Conservation (phyloP, 306 rosid genomes). For the Trifolium dubium region DNA sequence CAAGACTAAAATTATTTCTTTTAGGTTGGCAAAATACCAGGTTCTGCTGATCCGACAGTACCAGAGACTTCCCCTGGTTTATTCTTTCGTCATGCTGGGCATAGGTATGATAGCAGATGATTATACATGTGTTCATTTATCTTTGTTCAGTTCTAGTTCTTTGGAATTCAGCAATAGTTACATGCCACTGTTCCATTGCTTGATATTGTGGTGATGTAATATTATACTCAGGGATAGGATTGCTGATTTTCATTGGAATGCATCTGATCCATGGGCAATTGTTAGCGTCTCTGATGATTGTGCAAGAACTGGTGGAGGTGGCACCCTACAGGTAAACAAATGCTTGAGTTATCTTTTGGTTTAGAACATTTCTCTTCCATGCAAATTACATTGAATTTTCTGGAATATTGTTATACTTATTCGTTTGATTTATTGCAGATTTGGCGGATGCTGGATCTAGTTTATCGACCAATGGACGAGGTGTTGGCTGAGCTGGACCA, state of each 20-base stretch:
- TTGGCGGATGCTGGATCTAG: conserved; percentile 76
- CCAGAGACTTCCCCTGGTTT: conserved; percentile 48
- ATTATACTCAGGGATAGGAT: conserved; percentile 72
- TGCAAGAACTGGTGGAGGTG: conserved; percentile 84
- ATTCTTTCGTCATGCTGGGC: conserved; percentile 64
- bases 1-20: conserved; percentile 13
- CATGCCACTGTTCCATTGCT: not conserved
- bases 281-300: conserved; percentile 98
- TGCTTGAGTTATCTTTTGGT: conserved; percentile 10
- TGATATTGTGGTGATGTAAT: too few species aligned
- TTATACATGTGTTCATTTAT: not conserved
- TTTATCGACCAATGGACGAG: conserved; percentile 65
- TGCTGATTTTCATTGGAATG: conserved; percentile 94
- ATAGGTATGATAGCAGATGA: conserved; percentile 47
- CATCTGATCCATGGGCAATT: conserved; percentile 94
- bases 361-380: conserved; percentile 14
- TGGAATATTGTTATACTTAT: not conserved
- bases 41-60: conserved; percentile 40
- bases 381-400: conserved; percentile 10
- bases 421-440: conserved; percentile 49
- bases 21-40: conserved; percentile 53
- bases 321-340: conserved; percentile 79
- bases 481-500: conserved; percentile 64
- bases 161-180: conserved; percentile 5
- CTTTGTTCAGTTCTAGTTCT: conserved; percentile 13